Percentiles rank a stretch among this genome's conserved stretches.
Evolutionary conservation across 495 filamentous ascomycete species (phyloP).

Genomic region (Pseudoneurospora amorphoporcata): DNA sequence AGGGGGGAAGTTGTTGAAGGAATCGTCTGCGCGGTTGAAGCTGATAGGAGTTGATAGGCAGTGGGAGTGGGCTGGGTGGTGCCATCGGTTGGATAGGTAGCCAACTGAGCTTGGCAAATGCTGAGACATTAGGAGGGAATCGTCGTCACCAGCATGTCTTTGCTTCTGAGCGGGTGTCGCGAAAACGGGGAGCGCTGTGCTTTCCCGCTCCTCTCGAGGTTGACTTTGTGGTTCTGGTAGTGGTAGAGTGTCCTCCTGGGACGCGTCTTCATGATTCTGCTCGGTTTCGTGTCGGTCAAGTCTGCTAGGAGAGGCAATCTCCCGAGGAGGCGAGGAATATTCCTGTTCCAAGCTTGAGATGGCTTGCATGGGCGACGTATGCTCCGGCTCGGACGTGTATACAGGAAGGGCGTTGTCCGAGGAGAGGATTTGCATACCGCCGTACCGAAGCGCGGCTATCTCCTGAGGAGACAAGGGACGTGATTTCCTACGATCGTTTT

Average conservation of each 20-base stretch:
- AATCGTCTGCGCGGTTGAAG: conserved; percentile 24
- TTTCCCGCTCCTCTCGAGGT: neutral
- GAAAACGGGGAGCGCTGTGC: neutral
- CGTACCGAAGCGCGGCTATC: conserved; percentile 50
- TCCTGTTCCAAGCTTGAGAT: conserved; percentile 4
- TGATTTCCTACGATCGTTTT: conserved; percentile 85
- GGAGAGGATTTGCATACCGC: conserved; percentile 41
- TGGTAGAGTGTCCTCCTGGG: neutral
- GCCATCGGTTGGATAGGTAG: conserved; percentile 32
- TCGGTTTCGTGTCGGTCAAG: conserved; percentile 1
- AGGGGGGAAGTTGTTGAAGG: conserved; percentile 27
- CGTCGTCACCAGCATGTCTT: neutral
- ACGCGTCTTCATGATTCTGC: neutral
- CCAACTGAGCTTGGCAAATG: conserved; percentile 25
- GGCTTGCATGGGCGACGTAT: conserved; percentile 14
- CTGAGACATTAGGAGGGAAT: conserved; percentile 10
- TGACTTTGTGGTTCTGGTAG: neutral
- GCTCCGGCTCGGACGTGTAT: conserved; percentile 4
- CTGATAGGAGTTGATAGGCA: conserved; percentile 26
- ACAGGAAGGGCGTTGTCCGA: conserved; percentile 27
- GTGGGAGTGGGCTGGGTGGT: conserved; percentile 20
- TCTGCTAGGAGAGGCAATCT: neutral
- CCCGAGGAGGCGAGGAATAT: conserved; percentile 8
- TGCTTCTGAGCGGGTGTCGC: conserved; percentile 7
- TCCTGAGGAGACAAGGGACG: conserved; percentile 79